Conservation (phyloP, 306 rosid species). For the Ceratonia siliqua region DNA sequence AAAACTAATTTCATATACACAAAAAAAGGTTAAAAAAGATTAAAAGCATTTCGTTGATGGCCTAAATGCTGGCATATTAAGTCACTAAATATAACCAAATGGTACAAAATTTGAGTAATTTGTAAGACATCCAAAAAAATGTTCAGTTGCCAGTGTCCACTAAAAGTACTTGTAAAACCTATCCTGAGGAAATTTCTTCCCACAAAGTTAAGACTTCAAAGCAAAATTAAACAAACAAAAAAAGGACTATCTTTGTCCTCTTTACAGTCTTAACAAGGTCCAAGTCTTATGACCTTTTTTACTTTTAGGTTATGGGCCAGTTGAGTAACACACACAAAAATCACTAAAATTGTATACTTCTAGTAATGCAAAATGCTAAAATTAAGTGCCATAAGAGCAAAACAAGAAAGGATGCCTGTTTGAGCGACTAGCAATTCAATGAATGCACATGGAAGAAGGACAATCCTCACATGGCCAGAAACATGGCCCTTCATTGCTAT, state of each 20-base stretch:
- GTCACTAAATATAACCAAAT: too few species aligned
- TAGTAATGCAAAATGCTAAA: slow-evolving; percentile 11
- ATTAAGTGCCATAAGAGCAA: slow-evolving; percentile 16
- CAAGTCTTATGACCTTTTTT: background rate
- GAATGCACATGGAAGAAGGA: slow-evolving; percentile 61
- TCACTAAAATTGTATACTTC: background rate
- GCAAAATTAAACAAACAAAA: background rate
- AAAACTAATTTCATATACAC: too few species aligned
- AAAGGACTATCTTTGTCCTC: too few species aligned
- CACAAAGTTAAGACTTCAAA: background rate
- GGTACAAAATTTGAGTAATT: too few species aligned
- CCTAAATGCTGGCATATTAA: too few species aligned
- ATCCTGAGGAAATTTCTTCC: background rate
- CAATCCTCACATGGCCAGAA: slow-evolving; percentile 63
- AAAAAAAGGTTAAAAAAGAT: too few species aligned
- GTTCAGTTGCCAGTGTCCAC: too few species aligned
- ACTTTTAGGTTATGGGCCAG: too few species aligned
- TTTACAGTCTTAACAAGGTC: too few species aligned
- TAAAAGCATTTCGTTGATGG: too few species aligned
- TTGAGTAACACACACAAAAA: too few species aligned
- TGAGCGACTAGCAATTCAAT: slow-evolving; percentile 26
- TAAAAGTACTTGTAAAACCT: background rate
- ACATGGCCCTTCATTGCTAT: slow-evolving; percentile 46
- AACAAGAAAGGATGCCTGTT: slow-evolving; percentile 21
- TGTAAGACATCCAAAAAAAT: too few species aligned